Conservation (phyloP, 1,139 yeast species). For the Ashbya aceris region DNA sequence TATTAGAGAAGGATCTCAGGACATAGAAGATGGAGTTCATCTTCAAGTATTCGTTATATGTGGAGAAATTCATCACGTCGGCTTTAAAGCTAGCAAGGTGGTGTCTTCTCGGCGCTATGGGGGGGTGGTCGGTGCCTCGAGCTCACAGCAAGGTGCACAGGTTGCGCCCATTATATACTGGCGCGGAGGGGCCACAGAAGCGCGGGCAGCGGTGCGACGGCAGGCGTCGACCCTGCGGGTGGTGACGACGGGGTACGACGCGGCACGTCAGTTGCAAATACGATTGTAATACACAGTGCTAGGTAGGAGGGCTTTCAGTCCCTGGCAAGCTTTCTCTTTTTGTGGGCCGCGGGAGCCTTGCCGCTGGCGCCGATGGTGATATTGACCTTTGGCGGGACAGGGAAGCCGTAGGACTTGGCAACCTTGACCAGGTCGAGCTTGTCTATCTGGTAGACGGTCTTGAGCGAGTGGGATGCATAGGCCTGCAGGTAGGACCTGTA, state of each 20-base stretch:
- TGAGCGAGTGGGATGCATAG: constrained; percentile 90
- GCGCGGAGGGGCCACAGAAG: too few relatives aligned
- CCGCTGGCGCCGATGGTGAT: constrained; percentile 93
- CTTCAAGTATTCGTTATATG: background rate
- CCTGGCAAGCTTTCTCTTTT: constrained; percentile 22
- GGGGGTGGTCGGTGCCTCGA: too few relatives aligned
- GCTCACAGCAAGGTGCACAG: too few relatives aligned
- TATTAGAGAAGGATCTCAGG: background rate
- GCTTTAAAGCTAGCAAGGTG: too few relatives aligned
- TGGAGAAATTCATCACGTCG: background rate
- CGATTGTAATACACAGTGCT: background rate
- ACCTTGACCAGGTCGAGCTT: constrained; percentile 89
- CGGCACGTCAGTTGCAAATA: too few relatives aligned
- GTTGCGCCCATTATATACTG: too few relatives aligned
- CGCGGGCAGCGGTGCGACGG: background rate
- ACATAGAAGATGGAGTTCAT: background rate
- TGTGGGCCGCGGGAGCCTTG: constrained; percentile 30
- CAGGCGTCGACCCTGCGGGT: background rate
- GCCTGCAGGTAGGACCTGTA: constrained; percentile 95
- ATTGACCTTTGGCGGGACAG: constrained; percentile 93
- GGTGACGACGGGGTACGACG: too few relatives aligned
- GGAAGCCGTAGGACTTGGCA: constrained; percentile 91
- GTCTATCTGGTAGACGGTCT: constrained; percentile 92
- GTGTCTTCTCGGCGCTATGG: too few relatives aligned
- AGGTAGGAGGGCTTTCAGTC: constrained; percentile 2